Percentiles rank a stretch among this genome's conserved stretches.
These are phyloP conservation scores for Phialophora chinensis DNA, from an alignment of 2,329 filamentous ascomycete genomes.

Conservation along the genomic window DNA sequence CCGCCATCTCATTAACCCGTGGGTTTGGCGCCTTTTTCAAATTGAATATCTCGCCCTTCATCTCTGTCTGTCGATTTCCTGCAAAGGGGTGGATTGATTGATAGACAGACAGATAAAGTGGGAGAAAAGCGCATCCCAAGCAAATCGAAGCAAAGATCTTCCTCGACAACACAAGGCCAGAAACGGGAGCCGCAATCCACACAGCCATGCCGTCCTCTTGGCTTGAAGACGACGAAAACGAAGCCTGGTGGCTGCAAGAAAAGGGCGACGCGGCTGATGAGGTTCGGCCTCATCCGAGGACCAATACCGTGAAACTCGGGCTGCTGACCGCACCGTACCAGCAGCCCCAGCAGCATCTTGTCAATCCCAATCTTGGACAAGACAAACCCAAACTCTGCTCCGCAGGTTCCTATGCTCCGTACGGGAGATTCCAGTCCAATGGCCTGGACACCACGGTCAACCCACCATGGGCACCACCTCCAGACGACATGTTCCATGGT, in stretches of 20 bases:
- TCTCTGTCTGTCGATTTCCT: no score
- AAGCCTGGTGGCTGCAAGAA: not conserved
- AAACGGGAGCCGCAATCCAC: not conserved
- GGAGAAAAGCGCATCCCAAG: no score
- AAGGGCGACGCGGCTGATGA: not conserved
- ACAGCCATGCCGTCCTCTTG: not conserved
- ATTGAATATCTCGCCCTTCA: no score
- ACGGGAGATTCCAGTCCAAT: not conserved
- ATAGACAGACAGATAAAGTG: no score
- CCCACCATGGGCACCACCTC: not conserved
- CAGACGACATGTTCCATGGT: constrained; percentile 3
- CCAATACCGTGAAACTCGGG: not conserved
- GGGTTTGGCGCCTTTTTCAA: no score
- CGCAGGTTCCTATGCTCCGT: not conserved
- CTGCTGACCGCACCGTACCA: not conserved
- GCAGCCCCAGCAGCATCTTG: not conserved
- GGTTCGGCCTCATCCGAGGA: not conserved
- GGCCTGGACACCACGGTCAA: not conserved
- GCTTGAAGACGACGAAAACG: not conserved
- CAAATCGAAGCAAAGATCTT: not conserved
- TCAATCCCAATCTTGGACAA: not conserved
- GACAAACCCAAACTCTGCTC: not conserved
- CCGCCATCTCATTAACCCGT: not conserved
- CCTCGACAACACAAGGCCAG: not conserved
- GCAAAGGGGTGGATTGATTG: no score